phyloP scores from a whole-genome alignment of 116 monocot genomes.

The Papilionanthe hybrid region DNA sequence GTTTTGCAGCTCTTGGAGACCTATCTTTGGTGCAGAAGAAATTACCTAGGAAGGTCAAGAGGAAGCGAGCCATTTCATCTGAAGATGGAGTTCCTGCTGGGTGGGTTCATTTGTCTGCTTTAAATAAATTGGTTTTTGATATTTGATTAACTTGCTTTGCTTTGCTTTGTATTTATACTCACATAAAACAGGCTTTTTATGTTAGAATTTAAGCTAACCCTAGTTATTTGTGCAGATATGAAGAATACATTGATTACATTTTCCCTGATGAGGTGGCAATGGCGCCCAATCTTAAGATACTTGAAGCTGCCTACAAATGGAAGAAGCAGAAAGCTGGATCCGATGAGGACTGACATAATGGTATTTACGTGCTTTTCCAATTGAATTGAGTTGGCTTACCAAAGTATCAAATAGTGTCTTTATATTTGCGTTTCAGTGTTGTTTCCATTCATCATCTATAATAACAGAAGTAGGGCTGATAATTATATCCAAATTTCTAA shows the following conservation, averaged over 20 bases:
- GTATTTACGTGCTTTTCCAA: neutral
- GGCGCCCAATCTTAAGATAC: constrained; percentile 71
- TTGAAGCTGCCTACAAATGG: constrained; percentile 91
- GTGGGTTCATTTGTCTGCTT: constrained; percentile 31
- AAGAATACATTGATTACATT: constrained; percentile 89
- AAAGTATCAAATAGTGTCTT: neutral
- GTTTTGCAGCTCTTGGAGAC: constrained; percentile 56
- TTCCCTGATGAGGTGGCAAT: constrained; percentile 83
- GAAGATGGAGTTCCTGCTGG: constrained; percentile 68
- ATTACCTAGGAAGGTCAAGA: constrained; percentile 85
- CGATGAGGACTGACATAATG: constrained; percentile 43
- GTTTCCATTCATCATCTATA: too few relatives aligned
- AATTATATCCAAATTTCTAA: too few relatives aligned
- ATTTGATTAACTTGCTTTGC: neutral
- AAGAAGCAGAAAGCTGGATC: constrained; percentile 55
- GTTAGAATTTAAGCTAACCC: neutral
- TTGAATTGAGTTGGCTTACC: neutral
- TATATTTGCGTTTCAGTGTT: neutral
- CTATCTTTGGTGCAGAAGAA: constrained; percentile 73
- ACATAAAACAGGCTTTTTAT: neutral
- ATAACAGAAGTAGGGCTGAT: too few relatives aligned
- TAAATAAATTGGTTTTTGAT: neutral
- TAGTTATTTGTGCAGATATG: constrained; percentile 43
- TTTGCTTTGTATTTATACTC: neutral
- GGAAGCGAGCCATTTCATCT: constrained; percentile 66